phyloP scores from a whole-genome alignment of 208 protist species.

The Leishmania tarentolae region DNA sequence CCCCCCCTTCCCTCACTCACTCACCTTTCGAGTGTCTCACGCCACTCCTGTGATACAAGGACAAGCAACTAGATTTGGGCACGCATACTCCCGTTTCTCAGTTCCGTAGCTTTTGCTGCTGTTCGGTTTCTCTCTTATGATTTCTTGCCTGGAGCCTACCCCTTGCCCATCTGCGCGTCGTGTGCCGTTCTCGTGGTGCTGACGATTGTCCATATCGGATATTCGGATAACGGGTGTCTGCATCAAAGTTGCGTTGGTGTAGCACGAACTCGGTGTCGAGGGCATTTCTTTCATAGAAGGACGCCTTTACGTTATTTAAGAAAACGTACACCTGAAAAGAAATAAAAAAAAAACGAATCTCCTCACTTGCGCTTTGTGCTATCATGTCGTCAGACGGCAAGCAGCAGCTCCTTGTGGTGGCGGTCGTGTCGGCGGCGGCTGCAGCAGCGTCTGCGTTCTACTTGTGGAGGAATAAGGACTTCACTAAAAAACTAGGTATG shows the following conservation, averaged over 20 bases:
- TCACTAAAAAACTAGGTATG: slow-evolving; percentile 29
- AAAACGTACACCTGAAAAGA: background rate
- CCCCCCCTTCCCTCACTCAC: background rate
- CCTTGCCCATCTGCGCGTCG: background rate
- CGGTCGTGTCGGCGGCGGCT: slow-evolving; percentile 22
- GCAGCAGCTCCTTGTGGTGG: slow-evolving; percentile 20
- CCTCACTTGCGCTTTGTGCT: background rate
- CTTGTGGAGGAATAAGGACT: slow-evolving; percentile 31
- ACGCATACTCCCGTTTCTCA: background rate
- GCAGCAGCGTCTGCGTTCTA: slow-evolving; percentile 18
- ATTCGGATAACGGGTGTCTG: too few species aligned
- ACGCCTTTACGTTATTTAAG: background rate
- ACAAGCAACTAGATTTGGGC: background rate
- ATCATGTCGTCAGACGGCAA: slow-evolving; percentile 22
- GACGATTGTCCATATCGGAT: background rate
- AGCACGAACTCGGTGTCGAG: background rate
- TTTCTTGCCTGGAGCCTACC: background rate
- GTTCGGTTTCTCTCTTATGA: background rate
- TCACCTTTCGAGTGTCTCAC: background rate
- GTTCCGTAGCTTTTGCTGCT: slow-evolving; percentile 1
- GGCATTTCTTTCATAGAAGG: background rate
- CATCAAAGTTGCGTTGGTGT: background rate
- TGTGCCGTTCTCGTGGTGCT: background rate
- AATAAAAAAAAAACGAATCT: background rate
- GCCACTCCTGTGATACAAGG: background rate